A percentile compares a stretch with the other conserved stretches of the same genome.
These are phyloP conservation scores for Pisolithus albus DNA, from an alignment of 768 basidiomycete genomes.

Conservation along the genomic window DNA sequence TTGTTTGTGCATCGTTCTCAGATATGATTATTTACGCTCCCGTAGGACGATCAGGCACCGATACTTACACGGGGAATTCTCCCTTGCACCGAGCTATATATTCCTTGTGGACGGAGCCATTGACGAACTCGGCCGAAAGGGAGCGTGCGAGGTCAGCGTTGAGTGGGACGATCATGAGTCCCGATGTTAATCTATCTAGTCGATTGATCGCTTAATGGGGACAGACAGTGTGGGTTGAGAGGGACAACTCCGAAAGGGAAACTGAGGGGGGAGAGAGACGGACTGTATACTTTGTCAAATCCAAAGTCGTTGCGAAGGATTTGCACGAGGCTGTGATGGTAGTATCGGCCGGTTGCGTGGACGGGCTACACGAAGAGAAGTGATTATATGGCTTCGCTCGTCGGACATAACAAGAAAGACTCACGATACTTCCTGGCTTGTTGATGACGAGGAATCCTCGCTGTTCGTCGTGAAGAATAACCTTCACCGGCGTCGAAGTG, in stretches of 20 bases:
- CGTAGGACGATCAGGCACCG: neutral
- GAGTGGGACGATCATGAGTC: constrained; percentile 89
- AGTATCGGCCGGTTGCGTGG: constrained; percentile 88
- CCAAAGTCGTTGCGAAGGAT: constrained; percentile 82
- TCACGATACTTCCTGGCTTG: constrained; percentile 93
- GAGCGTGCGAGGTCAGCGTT: constrained; percentile 58
- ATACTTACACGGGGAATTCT: constrained; percentile 75
- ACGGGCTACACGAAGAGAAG: constrained; percentile 55
- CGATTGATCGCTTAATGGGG: constrained; percentile 75
- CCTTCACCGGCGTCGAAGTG: constrained; percentile 71
- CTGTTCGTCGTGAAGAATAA: constrained; percentile 71
- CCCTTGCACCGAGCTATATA: constrained; percentile 88
- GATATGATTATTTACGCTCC: neutral
- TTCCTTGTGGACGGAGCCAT: constrained; percentile 79
- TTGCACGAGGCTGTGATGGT: constrained; percentile 80
- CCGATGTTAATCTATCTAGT: constrained; percentile 89
- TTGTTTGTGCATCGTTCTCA: neutral
- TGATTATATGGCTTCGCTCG: neutral
- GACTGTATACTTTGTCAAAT: constrained; percentile 76
- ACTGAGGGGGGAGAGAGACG: constrained; percentile 25
- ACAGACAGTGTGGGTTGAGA: neutral
- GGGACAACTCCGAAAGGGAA: neutral
- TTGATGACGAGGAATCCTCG: constrained; percentile 87
- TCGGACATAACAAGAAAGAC: constrained; percentile 31
- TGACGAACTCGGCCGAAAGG: constrained; percentile 76